phyloP scores from a whole-genome alignment of 805 yeast species.

The Saccharomyces mikatae region DNA sequence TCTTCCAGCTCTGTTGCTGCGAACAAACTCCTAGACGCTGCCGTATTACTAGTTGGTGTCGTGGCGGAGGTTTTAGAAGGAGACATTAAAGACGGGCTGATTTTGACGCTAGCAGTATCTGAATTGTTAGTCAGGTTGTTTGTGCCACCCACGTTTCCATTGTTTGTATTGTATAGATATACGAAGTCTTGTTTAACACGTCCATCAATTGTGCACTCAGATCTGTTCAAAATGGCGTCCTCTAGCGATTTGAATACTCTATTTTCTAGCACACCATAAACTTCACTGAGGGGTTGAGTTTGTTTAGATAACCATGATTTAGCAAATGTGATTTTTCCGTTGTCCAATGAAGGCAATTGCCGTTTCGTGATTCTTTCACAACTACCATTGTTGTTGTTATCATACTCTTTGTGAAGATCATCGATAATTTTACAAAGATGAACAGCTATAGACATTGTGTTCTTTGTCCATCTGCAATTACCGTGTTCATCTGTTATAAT shows the following conservation, averaged over 20 bases:
- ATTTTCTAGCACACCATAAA: conserved; percentile 67
- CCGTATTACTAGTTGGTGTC: conserved; percentile 8
- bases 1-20: conserved; percentile 38
- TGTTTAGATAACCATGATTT: conserved; percentile 77
- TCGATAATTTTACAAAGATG: conserved; percentile 33
- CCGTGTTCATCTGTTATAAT: conserved; percentile 82
- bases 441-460: conserved; percentile 61
- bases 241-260: conserved; percentile 48
- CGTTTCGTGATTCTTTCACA: conserved; percentile 5
- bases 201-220: conserved; percentile 33
- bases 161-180: conserved; percentile 18
- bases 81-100: conserved; percentile 3
- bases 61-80: conserved; percentile 7
- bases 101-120: conserved; percentile 2
- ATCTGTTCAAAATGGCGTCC: conserved; percentile 30
- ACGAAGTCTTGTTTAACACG: conserved; percentile 30
- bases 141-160: conserved; percentile 1
- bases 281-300: conserved; percentile 73
- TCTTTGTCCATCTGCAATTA: conserved; percentile 83
- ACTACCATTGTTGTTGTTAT: neutral
- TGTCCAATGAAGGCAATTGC: conserved; percentile 19
- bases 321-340: conserved; percentile 41
- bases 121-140: conserved; percentile 5
- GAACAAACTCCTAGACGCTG: conserved; percentile 5
- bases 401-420: conserved; percentile 23